Evolutionary conservation across 108 stramenopile species (phyloP).

Genomic region (Pseudonitzschia delicatissima): DNA sequence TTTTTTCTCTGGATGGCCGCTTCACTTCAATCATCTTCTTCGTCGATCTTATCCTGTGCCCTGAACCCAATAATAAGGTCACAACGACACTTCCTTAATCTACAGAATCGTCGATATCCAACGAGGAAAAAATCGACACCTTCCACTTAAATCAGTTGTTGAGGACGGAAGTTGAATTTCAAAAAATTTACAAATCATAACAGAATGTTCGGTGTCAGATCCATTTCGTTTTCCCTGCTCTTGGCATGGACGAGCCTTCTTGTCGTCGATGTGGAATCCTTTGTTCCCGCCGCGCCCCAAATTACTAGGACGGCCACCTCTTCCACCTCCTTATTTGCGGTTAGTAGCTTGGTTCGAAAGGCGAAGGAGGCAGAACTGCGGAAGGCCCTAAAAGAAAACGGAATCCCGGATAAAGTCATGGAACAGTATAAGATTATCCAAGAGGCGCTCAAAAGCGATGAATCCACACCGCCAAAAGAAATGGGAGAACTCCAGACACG

Average conservation of each 20-base stretch:
- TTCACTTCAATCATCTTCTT: too few species aligned
- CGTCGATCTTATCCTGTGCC: too few species aligned
- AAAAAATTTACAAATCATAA: too few species aligned
- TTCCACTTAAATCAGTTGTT: too few species aligned
- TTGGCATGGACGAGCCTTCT: not conserved
- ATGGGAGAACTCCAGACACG: slow-evolving; percentile 49
- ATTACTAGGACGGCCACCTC: not conserved
- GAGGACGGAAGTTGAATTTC: too few species aligned
- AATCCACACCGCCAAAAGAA: not conserved
- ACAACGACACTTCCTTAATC: too few species aligned
- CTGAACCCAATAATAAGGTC: too few species aligned
- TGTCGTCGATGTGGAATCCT: not conserved
- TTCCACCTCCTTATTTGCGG: slow-evolving; percentile 42
- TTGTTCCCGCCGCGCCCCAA: not conserved
- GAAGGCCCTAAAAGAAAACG: slow-evolving; percentile 53
- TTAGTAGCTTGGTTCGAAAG: slow-evolving; percentile 78
- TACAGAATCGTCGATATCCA: too few species aligned
- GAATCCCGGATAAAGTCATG: slow-evolving; percentile 66
- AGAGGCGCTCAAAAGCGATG: slow-evolving; percentile 12
- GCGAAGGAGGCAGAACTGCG: slow-evolving; percentile 79
- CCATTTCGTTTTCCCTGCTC: not conserved
- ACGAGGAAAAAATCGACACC: too few species aligned
- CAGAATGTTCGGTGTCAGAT: not conserved
- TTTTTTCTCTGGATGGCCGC: too few species aligned
- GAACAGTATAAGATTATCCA: slow-evolving; percentile 57